Evolutionary conservation across 331 rosid genomes (phyloP).

Genomic region (Acacia concinna): DNA sequence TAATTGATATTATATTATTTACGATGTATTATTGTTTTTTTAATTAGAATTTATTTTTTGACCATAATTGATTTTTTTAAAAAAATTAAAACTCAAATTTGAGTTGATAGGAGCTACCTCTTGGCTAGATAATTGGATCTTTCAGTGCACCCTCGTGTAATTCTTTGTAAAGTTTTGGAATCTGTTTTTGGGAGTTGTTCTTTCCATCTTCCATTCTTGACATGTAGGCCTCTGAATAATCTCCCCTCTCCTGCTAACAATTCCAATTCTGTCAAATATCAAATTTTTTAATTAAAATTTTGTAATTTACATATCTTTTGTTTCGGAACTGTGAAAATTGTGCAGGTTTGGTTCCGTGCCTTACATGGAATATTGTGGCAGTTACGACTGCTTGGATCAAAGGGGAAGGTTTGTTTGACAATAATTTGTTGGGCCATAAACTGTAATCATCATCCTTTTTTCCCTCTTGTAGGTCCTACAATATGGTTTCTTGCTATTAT

Average conservation of each 20-base stretch:
- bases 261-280: background rate
- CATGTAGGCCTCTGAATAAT: background rate
- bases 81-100: background rate
- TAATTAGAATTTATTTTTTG: background rate
- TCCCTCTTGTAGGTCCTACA: constrained; percentile 52
- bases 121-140: background rate
- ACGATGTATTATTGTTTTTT: background rate
- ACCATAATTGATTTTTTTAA: background rate
- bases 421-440: constrained; percentile 11
- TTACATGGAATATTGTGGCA: constrained; percentile 75
- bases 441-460: constrained; percentile 18
- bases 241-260: background rate
- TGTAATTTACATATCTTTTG: background rate
- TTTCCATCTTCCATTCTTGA: background rate
- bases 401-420: constrained; percentile 57
- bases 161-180: background rate
- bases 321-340: constrained; percentile 29
- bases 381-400: constrained; percentile 69
- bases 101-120: constrained; percentile 17
- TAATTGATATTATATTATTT: constrained; percentile 6
- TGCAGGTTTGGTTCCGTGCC: constrained; percentile 68
- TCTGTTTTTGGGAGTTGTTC: background rate
- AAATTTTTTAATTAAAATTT: background rate
- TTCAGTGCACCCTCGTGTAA: background rate
- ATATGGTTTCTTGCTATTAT: constrained; percentile 70